A percentile compares a stretch with the other conserved stretches of the same genome.
Conservation (phyloP, 345 rosid genomes). For the Eucalyptus paniculata region DNA sequence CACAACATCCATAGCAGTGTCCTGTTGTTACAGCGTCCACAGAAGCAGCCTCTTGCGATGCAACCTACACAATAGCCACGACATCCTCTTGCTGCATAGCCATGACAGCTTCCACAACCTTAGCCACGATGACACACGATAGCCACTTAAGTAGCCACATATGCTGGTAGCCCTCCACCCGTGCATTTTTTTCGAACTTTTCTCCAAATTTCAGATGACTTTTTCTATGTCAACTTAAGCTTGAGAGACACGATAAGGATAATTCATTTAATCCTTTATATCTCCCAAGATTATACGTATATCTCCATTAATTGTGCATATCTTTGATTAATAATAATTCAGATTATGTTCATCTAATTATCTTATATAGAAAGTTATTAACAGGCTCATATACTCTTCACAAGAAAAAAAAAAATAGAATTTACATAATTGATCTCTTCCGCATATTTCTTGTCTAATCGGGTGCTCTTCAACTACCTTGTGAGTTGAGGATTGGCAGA, state of each 20-base stretch:
- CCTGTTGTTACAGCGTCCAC: not conserved
- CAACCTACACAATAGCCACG: not conserved
- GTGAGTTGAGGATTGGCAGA: not conserved
- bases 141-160: not conserved
- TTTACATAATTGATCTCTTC: not conserved
- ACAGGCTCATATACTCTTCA: not conserved
- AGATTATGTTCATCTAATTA: not conserved
- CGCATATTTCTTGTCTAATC: not conserved
- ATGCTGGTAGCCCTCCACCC: not conserved
- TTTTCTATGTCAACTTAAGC: not conserved
- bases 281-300: not conserved
- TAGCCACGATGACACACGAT: not conserved
- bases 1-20: not conserved
- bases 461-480: not conserved
- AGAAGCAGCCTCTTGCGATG: not conserved
- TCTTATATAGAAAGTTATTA: not conserved
- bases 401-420: not conserved
- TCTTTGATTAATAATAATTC: not conserved
- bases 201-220: not conserved
- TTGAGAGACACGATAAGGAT: not conserved
- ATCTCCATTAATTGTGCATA: not conserved
- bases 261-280: not conserved
- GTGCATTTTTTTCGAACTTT: not conserved
- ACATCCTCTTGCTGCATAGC: not conserved
- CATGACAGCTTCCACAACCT: not conserved